phyloP scores from a whole-genome alignment of 352 stramenopile species.

The Globisporangium cystogenes region DNA sequence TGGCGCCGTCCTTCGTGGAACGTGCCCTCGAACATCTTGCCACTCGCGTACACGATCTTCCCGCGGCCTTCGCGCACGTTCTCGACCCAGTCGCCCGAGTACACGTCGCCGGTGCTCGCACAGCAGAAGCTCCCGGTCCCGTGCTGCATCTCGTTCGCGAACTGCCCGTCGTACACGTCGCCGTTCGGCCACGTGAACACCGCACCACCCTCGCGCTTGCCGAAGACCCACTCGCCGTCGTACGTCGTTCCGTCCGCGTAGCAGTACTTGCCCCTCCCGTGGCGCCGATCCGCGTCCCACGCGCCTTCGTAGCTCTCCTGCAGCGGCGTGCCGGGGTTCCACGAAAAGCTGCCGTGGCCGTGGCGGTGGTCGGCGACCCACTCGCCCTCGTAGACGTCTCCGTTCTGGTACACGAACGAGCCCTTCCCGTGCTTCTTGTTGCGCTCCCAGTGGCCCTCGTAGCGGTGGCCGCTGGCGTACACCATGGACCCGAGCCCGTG shows the following conservation, averaged over 20 bases:
- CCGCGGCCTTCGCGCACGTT: constrained; percentile 82
- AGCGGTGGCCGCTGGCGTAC: constrained; percentile 63
- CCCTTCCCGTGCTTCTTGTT: constrained; percentile 82
- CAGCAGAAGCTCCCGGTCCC: constrained; percentile 67
- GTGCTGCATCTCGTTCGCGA: constrained; percentile 76
- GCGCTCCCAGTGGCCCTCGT: constrained; percentile 51
- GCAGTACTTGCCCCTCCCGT: constrained; percentile 54
- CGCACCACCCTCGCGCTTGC: constrained; percentile 70
- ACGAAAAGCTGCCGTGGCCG: constrained; percentile 52
- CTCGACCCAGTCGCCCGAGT: constrained; percentile 74
- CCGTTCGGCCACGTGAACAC: constrained; percentile 82
- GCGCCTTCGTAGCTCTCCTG: constrained; percentile 79
- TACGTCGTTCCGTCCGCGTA: constrained; percentile 64
- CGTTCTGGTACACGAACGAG: constrained; percentile 74
- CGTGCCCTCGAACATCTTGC: constrained; percentile 81
- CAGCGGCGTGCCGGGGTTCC: constrained; percentile 38
- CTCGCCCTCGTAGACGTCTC: constrained; percentile 74
- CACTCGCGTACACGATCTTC: constrained; percentile 66
- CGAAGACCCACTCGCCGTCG: constrained; percentile 54
- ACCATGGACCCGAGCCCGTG: constrained; percentile 43
- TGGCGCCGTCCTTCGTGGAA: constrained; percentile 77
- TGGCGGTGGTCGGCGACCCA: constrained; percentile 58
- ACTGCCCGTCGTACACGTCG: constrained; percentile 79
- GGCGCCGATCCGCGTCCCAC: constrained; percentile 54
- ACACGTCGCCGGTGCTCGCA: constrained; percentile 38